Conservation (phyloP, 1,139 yeast genomes). For the Williopsis jadinii region DNA sequence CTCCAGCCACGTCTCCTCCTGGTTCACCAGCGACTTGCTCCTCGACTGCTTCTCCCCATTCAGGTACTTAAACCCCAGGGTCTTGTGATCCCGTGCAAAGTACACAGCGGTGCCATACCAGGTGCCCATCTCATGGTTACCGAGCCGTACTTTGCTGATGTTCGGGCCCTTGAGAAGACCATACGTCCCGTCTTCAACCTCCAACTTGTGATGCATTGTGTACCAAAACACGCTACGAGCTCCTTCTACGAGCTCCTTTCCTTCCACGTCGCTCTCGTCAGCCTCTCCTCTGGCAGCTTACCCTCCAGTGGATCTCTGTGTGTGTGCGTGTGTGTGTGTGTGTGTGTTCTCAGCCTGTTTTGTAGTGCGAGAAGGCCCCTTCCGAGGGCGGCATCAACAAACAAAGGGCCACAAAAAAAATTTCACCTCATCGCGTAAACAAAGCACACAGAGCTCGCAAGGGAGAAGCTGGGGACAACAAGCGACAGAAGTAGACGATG, state of each 20-base stretch:
- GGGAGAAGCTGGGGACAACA: too few species aligned
- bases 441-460: too few species aligned
- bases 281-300: too few species aligned
- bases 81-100: constrained; percentile 34
- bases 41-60: constrained; percentile 6
- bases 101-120: constrained; percentile 88
- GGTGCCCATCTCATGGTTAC: constrained; percentile 57
- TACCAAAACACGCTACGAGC: not conserved
- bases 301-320: too few species aligned
- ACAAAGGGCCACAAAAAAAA: too few species aligned
- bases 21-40: constrained; percentile 3
- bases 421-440: too few species aligned
- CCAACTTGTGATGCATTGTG: constrained; percentile 1
- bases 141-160: constrained; percentile 58
- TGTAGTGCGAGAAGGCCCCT: too few species aligned
- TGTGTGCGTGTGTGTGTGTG: too few species aligned
- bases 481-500: constrained; percentile 33
- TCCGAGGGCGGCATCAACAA: too few species aligned
- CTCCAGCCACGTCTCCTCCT: constrained; percentile 44
- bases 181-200: constrained; percentile 32
- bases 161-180: constrained; percentile 58
- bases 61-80: constrained; percentile 22
- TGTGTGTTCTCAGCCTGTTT: too few species aligned
- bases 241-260: not conserved
- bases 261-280: too few species aligned